Evolutionary conservation across 1,284 basidiomycete species (phyloP), one percentile per base, ranked within the genome.

Genomic region (Moesziomyces globuligerus): DNA sequence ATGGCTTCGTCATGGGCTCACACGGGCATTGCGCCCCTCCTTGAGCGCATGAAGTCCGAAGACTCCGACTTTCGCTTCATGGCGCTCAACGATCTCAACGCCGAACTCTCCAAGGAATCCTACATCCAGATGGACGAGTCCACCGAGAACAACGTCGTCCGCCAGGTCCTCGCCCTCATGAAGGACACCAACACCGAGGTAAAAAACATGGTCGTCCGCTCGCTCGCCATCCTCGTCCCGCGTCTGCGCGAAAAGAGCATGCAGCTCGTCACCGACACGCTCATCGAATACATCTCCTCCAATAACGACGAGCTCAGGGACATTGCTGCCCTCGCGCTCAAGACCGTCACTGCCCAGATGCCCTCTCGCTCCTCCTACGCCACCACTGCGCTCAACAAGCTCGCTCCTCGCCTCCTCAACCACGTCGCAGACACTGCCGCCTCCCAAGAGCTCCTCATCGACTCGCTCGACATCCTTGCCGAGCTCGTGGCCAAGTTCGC

Each of bases 121-220:
- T 74, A 64, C 48, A 57, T 73, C 15, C 60, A 58, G 32, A 51
- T 76, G 45, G 77, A 79, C 28, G 70, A 72, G 23, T 36, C 21
- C 23, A 55, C 64, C 32, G 94, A 97, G 85, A 89, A 86, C 80
- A 91, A 90, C 76, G 88, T 93, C 28, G 86, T 93, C 42, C 87
- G 87, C 41, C 89, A 90, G 76, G 93, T 96, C 1, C 86, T 97
- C 21, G 86, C 88, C 21, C 87, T 95, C 21, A 89, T 96, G 11
- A 90, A 92, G 78, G 96, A 98, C 84, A 90, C 90, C 84, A 97
- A 96, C 76, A 93, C 92, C 15, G 95, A 98, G 85, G 96, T 98
- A 71, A 98, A 98, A 86, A 97, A 97, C 82, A 91, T 94, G 80
- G 93, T 93, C 2, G 49, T 55, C 15, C 67, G 28, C 71, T 93